Percentiles rank a stretch among this genome's conserved stretches.
Conservation (phyloP, 345 rosid species). For the Salix suchowensis region DNA sequence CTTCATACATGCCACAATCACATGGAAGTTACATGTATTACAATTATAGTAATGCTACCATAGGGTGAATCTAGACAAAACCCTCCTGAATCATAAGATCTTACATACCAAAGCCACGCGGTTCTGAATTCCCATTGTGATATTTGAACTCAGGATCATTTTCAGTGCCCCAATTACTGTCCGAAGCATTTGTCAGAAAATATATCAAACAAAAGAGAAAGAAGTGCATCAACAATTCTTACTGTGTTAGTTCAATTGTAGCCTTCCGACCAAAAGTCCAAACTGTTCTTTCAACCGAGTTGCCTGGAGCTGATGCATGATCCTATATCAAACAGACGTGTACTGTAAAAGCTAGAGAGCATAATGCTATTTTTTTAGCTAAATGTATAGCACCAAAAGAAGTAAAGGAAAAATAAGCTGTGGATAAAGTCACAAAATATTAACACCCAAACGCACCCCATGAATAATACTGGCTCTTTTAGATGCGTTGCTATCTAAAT, state of each 20-base stretch:
- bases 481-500: background rate
- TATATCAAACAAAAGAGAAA: background rate
- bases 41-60: background rate
- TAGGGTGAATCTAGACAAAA: background rate
- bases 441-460: background rate
- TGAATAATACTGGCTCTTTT: background rate
- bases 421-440: background rate
- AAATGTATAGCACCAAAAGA: background rate
- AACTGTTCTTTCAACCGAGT: constrained; percentile 70
- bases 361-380: background rate
- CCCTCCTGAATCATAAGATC: background rate
- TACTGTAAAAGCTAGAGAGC: background rate
- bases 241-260: constrained; percentile 92
- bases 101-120: constrained; percentile 78
- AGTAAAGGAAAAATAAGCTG: background rate
- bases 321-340: constrained; percentile 40
- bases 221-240: constrained; percentile 18
- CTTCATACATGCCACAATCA: background rate
- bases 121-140: constrained; percentile 92
- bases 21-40: background rate
- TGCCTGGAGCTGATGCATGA: constrained; percentile 60
- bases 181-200: constrained; percentile 19
- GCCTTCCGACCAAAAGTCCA: constrained; percentile 81
- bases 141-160: constrained; percentile 83
- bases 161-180: constrained; percentile 97